Conservation (phyloP, 345 rosid species). For the Punica granatum region DNA sequence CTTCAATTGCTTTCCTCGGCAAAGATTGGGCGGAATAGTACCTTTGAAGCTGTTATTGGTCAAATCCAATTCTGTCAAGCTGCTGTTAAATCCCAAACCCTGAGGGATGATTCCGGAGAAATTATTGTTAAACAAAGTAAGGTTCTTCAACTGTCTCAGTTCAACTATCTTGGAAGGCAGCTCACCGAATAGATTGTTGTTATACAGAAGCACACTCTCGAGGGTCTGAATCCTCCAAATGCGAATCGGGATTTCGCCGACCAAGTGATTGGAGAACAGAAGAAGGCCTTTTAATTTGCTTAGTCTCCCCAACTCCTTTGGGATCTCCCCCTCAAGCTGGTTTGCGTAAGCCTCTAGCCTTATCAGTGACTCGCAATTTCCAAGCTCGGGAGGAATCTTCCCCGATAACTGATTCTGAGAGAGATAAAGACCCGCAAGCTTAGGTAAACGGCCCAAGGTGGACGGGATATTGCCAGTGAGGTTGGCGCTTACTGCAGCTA, state of each 20-base stretch:
- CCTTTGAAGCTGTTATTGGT: constrained; percentile 53
- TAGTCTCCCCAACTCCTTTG: constrained; percentile 43
- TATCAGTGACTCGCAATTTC: constrained; percentile 54
- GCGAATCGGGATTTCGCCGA: constrained; percentile 61
- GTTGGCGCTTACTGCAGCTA: constrained; percentile 36
- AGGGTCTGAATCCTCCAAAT: constrained; percentile 67
- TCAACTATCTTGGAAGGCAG: constrained; percentile 57
- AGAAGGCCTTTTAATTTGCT: constrained; percentile 40
- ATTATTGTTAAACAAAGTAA: constrained; percentile 43
- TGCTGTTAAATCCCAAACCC: constrained; percentile 58
- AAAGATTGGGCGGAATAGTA: constrained; percentile 58
- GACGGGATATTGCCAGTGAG: constrained; percentile 60
- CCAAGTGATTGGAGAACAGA: constrained; percentile 50
- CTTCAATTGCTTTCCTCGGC: constrained; percentile 40
- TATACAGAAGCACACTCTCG: constrained; percentile 38
- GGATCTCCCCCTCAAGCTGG: constrained; percentile 66
- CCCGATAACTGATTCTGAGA: constrained; percentile 64
- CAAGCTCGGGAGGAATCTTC: constrained; percentile 56
- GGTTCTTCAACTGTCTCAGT: constrained; percentile 41
- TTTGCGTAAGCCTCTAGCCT: constrained; percentile 34
- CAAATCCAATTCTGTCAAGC: constrained; percentile 55
- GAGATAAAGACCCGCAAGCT: constrained; percentile 41
- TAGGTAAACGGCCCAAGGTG: constrained; percentile 46
- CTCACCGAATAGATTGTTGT: constrained; percentile 59
- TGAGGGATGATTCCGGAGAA: constrained; percentile 59